Conservation (phyloP, 352 stramenopile species). For the Phytophthora sojae region DNA sequence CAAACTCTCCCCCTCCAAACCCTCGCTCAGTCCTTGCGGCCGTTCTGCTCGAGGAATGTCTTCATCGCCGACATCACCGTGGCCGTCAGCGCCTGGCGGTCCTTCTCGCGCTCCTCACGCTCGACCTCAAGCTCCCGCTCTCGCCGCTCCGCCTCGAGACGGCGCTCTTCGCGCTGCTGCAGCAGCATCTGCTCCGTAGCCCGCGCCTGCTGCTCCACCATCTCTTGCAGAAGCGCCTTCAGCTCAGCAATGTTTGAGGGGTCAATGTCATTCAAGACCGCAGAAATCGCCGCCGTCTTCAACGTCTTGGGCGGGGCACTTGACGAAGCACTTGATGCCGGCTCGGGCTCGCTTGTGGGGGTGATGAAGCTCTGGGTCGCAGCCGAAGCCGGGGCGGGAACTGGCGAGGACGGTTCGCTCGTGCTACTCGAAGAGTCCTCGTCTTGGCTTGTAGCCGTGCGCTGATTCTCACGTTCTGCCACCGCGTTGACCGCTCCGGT, state of each 20-base stretch:
- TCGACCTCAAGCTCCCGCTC: constrained; percentile 31
- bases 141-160: constrained; percentile 35
- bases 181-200: constrained; percentile 34
- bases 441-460: constrained; percentile 19
- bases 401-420: constrained; percentile 28
- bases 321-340: background rate
- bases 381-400: constrained; percentile 1
- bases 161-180: constrained; percentile 42
- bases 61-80: constrained; percentile 35
- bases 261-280: constrained; percentile 15
- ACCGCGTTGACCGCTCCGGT: constrained; percentile 15
- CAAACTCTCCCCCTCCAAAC: constrained; percentile 6
- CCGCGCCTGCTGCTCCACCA: constrained; percentile 40
- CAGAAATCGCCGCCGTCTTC: constrained; percentile 5
- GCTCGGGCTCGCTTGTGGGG: constrained; percentile 2
- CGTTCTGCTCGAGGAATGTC: constrained; percentile 37
- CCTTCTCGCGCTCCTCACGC: constrained; percentile 44
- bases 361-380: constrained; percentile 28
- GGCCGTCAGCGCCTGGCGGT: constrained; percentile 36
- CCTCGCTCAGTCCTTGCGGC: constrained; percentile 12
- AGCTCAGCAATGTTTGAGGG: constrained; percentile 32
- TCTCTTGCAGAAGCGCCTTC: constrained; percentile 36
- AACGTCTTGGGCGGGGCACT: background rate
- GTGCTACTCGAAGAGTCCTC: constrained; percentile 24
- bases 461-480: constrained; percentile 4